Base-by-base conservation (phyloP, 2,329 filamentous ascomycete genomes). In the Torrubiellomyces zombiae region DNA sequence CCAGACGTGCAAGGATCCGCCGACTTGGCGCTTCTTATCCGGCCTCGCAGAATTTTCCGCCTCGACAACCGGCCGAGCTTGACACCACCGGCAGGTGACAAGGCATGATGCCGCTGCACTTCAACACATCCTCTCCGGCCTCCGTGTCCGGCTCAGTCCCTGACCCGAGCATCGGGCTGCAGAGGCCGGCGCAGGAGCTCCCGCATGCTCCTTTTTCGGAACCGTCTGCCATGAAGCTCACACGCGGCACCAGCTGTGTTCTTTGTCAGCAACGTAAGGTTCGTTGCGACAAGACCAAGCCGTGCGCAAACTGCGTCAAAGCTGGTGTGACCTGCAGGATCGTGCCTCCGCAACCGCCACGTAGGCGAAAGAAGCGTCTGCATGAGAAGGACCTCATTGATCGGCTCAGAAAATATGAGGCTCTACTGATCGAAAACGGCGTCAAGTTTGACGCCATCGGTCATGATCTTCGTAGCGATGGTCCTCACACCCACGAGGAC, bases 211-310 rank as follows among this genome's bases (percentile, higher is more conserved):
- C 38, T 22, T 35, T 38, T 23, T 32, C 36, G 14, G 60, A 65
- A 31, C 40, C 53, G 26, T 52, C 55, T 19, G 47, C 52, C 28
- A 45, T 63, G 36, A 70, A 70, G 45, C 47, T 70, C 36, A 69
- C 64, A 19, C 56, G 66, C 24, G 65, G 65, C 30, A 65, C 67
- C 32, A 68, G 64, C 31, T 86, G 79, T 39, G 60, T 80, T 9
- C 58, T 73, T 12, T 86, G 79, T 42, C 76, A 83, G 43, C 75
- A 78, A 44, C 68, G 75, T 32, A 82, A 82, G 45, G 64, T 82
- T 20, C 72, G 72, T 31, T 82, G 77, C 47, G 71, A 81, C 47
- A 75, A 75, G 48, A 67, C 63, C 37, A 72, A 72, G 47, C 76
- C 76, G 10, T 82, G 77, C 42, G 57, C 63, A 38, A 75, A 75